Conservation (phyloP, 163 green algal species). For the Volvox carteri region DNA sequence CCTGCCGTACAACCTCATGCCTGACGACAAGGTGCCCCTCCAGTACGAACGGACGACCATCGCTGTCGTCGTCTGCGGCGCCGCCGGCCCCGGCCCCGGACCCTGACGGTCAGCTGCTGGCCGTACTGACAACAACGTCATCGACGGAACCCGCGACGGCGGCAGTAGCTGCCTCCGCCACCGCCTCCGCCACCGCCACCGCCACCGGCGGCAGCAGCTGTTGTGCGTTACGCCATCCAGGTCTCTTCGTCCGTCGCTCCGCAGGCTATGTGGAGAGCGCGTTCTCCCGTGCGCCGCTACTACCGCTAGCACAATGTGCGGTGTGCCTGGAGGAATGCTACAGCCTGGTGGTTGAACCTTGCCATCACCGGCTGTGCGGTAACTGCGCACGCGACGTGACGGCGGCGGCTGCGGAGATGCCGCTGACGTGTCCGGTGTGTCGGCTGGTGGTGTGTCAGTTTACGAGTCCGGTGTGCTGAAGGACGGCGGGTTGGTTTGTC, state of each 20-base stretch:
- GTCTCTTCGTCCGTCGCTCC: not conserved
- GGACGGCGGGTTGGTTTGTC: too few species aligned
- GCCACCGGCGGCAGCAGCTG: not conserved
- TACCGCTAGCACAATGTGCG: conserved; percentile 14
- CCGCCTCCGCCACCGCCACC: not conserved
- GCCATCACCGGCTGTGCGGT: conserved; percentile 38
- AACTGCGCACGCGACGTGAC: conserved; percentile 8
- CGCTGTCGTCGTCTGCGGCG: too few species aligned
- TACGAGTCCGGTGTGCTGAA: conserved; percentile 39
- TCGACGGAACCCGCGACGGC: not conserved
- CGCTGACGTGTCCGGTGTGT: conserved; percentile 29
- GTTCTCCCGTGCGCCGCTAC: not conserved
- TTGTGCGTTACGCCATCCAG: not conserved
- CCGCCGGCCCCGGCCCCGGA: not conserved
- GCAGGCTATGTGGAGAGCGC: conserved; percentile 13
- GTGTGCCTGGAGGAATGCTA: conserved; percentile 37
- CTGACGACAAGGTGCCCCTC: too few species aligned
- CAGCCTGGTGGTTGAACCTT: conserved; percentile 26
- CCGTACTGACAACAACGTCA: not conserved
- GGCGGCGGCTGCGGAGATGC: not conserved
- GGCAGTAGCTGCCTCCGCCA: not conserved
- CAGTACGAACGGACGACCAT: too few species aligned
- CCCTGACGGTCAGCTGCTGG: not conserved
- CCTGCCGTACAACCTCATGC: too few species aligned
- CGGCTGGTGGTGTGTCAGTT: conserved; percentile 10